Conservation (phyloP, 768 basidiomycete species). For the Cubamyces lactineus region DNA sequence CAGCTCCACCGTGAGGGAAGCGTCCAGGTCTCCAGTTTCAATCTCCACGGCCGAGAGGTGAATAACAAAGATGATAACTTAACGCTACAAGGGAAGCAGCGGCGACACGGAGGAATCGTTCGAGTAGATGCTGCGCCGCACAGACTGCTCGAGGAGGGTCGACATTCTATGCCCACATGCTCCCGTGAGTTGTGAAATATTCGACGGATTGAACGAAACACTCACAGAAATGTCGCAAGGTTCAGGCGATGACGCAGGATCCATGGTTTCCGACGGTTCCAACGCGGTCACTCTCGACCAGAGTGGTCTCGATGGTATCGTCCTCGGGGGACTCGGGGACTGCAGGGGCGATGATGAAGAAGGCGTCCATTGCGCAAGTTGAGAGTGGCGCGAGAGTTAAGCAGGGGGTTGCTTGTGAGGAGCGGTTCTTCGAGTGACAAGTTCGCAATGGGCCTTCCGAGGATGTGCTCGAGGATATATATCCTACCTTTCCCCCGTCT, state of each 20-base stretch:
- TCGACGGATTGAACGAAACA: background rate
- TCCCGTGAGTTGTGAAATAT: background rate
- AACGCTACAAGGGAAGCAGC: background rate
- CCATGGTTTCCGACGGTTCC: background rate
- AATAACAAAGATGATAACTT: slow-evolving; percentile 8
- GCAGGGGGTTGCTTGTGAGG: slow-evolving; percentile 10
- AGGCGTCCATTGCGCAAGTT: slow-evolving; percentile 21
- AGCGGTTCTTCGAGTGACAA: background rate
- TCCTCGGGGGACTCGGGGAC: slow-evolving; percentile 15
- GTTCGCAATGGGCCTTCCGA: background rate
- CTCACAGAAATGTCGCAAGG: background rate
- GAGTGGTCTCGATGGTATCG: slow-evolving; percentile 14
- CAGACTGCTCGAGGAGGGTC: background rate
- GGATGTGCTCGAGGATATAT: background rate
- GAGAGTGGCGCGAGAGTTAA: slow-evolving; percentile 11
- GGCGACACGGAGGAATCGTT: background rate
- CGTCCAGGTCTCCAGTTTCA: background rate
- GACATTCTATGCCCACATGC: background rate
- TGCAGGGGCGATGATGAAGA: slow-evolving; percentile 24
- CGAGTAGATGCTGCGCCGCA: background rate
- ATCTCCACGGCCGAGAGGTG: background rate
- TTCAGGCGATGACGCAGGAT: slow-evolving; percentile 15
- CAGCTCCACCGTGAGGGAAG: no score
- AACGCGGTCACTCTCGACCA: slow-evolving; percentile 11
- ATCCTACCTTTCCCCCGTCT: background rate